Evolutionary conservation across 225 moss, liverwort and hornwort genomes (phyloP), one percentile per base, ranked within the genome.

Genomic region (Ulota crispa): DNA sequence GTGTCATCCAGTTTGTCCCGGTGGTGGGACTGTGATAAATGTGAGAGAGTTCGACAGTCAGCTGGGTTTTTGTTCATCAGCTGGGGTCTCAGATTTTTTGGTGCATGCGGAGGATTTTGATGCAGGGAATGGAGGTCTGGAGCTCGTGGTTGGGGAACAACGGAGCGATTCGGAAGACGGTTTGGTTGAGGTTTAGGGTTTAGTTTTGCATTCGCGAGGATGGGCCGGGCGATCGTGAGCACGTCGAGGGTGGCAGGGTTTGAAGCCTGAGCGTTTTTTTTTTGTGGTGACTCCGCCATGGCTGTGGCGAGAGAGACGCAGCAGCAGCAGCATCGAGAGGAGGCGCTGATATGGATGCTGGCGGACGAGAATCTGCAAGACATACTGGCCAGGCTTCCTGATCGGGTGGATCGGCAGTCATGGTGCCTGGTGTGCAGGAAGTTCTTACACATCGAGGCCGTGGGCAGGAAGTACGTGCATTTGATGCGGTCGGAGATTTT

Each of bases 371-470:
- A 87, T 53, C 59, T 94, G 77, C 76, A 86, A 10, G 85, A 83
- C 31, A 78, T 96, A 14, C 68, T 96, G 78, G 85, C 88, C 23
- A 88, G 80, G 79, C 73, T 94, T 36, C 57, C 86, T 1, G 93
- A 93, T 66, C 87, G 89, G 14, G 50, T 81, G 52, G 96, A 96
- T 64, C 89, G 91, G 45, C 93, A 92, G 65, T 87, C 96, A 4
- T 94, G 92, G 94, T 88, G 92, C 70, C 73, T 96, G 83, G 93
- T 91, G 59, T 96, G 96, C 78, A 91, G 75, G 34, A 82, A 86
- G n/a, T 93, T 93, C 75, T 30, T 93, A 23, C 30, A 61, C 11
- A n/a, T 91, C 52, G 96, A 93, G 66, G 87, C 94, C 0, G 68
- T 32, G 70, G 83, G 89, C 9, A 84, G 92, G 78, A 91, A 89